These are phyloP conservation scores for Pyrenophora teres DNA, from an alignment of 2,329 filamentous ascomycete species.

Conservation along the genomic window DNA sequence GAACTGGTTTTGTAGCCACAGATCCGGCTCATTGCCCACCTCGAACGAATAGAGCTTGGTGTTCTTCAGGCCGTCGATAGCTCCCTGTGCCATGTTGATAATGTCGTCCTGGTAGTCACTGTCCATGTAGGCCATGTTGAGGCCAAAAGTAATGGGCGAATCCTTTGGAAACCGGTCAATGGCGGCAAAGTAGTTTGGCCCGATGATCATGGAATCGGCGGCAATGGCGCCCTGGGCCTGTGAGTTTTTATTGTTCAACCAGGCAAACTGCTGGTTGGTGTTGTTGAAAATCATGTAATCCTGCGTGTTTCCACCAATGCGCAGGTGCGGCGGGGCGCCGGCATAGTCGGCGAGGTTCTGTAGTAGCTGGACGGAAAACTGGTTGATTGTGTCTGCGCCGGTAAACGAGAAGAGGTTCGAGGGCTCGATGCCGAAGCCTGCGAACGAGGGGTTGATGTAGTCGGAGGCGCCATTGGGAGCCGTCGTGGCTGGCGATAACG, in stretches of 20 bases:
- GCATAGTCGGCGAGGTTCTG: conserved; percentile 56
- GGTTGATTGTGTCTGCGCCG: conserved; percentile 50
- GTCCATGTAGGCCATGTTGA: conserved; percentile 56
- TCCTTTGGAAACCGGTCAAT: conserved; percentile 56
- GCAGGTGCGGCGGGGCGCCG: conserved; percentile 55
- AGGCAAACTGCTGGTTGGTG: conserved; percentile 43
- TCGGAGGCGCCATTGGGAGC: conserved; percentile 40
- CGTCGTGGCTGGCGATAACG: conserved; percentile 37
- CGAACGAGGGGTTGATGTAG: conserved; percentile 52
- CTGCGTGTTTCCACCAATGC: conserved; percentile 58
- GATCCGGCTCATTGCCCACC: conserved; percentile 52
- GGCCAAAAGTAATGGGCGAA: conserved; percentile 56
- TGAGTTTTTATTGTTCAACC: conserved; percentile 48
- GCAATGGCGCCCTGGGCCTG: conserved; percentile 49
- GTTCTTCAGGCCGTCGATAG: conserved; percentile 45
- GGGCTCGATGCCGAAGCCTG: conserved; percentile 59
- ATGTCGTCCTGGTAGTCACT: conserved; percentile 53
- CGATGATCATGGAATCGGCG: conserved; percentile 54
- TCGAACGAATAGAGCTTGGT: conserved; percentile 50
- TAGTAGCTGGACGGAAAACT: conserved; percentile 54
- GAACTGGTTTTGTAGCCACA: conserved; percentile 53
- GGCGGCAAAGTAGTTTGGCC: conserved; percentile 54
- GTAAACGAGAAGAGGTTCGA: conserved; percentile 60
- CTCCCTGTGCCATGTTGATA: conserved; percentile 49
- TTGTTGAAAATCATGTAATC: conserved; percentile 56